Conservation (phyloP, 2,329 filamentous ascomycete species). For the Cylindrodendrum hubeiense region DNA sequence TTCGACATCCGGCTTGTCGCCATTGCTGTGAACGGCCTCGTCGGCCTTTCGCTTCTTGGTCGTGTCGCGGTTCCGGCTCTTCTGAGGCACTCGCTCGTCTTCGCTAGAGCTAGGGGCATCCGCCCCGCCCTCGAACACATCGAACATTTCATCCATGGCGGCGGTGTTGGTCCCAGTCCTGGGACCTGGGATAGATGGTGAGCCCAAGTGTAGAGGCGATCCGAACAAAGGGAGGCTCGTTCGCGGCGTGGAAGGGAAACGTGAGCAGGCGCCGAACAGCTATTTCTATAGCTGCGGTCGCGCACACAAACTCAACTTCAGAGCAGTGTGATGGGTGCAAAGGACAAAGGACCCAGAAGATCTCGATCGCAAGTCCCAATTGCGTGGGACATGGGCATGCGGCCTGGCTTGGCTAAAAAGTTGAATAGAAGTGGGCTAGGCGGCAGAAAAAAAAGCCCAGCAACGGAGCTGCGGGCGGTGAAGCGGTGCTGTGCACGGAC, state of each 20-base stretch:
- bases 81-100: slow-evolving; percentile 59
- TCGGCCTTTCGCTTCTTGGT: slow-evolving; percentile 91
- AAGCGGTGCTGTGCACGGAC: no score
- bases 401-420: slow-evolving; percentile 38
- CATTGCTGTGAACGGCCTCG: slow-evolving; percentile 71
- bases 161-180: slow-evolving; percentile 28
- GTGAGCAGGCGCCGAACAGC: background rate
- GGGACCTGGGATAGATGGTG: slow-evolving; percentile 24
- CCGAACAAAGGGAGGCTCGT: background rate
- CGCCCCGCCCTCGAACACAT: slow-evolving; percentile 79
- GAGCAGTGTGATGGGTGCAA: slow-evolving; percentile 26
- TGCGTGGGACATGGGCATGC: slow-evolving; percentile 35
- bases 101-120: slow-evolving; percentile 57
- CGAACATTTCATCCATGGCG: slow-evolving; percentile 83
- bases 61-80: slow-evolving; percentile 67
- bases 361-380: slow-evolving; percentile 37
- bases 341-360: slow-evolving; percentile 30
- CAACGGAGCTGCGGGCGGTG: slow-evolving; percentile 38
- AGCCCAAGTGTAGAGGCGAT: slow-evolving; percentile 2
- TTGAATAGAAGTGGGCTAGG: slow-evolving; percentile 43
- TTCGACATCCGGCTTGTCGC: slow-evolving; percentile 39
- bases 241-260: background rate
- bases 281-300: background rate
- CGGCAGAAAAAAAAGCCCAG: slow-evolving; percentile 45
- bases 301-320: slow-evolving; percentile 10